A percentile compares a stretch with the other conserved stretches of the same genome.
Evolutionary conservation across 768 basidiomycete species (phyloP).

Genomic region (Porphyrellus cyaneotinctus): DNA sequence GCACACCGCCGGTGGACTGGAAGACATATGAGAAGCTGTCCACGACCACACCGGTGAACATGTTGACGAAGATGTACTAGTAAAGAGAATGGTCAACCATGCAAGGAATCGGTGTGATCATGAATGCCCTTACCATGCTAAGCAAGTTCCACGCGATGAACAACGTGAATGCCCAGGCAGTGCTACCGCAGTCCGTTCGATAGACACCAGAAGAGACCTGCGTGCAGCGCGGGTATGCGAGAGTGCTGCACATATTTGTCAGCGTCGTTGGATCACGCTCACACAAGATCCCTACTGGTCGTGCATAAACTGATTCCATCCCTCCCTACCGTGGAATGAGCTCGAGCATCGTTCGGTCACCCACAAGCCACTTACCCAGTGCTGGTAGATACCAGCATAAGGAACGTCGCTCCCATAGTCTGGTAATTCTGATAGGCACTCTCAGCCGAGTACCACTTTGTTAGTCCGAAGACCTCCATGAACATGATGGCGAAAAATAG

Average conservation of each 20-base stretch:
- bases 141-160: slow-evolving; percentile 95
- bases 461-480: slow-evolving; percentile 88
- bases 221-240: slow-evolving; percentile 80
- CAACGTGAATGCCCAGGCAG: slow-evolving; percentile 74
- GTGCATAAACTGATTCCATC: slow-evolving; percentile 98
- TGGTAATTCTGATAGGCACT: slow-evolving; percentile 61
- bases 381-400: slow-evolving; percentile 91
- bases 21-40: slow-evolving; percentile 96
- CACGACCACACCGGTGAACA: slow-evolving; percentile 96
- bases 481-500: slow-evolving; percentile 86
- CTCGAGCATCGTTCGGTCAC: neutral
- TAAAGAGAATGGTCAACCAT: neutral
- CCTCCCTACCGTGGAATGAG: slow-evolving; percentile 50
- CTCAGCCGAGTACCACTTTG: slow-evolving; percentile 75
- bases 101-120: slow-evolving; percentile 12
- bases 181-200: slow-evolving; percentile 85
- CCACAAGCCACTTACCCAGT: slow-evolving; percentile 61
- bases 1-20: slow-evolving; percentile 71
- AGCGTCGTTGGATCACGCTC: neutral
- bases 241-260: slow-evolving; percentile 44
- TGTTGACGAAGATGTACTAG: slow-evolving; percentile 93
- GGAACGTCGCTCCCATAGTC: slow-evolving; percentile 69
- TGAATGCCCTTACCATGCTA: slow-evolving; percentile 64
- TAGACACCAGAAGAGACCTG: slow-evolving; percentile 40
- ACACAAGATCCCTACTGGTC: slow-evolving; percentile 57